Evolutionary conservation across 2,329 filamentous ascomycete species (phyloP).

Genomic region (Phoma herbarum): DNA sequence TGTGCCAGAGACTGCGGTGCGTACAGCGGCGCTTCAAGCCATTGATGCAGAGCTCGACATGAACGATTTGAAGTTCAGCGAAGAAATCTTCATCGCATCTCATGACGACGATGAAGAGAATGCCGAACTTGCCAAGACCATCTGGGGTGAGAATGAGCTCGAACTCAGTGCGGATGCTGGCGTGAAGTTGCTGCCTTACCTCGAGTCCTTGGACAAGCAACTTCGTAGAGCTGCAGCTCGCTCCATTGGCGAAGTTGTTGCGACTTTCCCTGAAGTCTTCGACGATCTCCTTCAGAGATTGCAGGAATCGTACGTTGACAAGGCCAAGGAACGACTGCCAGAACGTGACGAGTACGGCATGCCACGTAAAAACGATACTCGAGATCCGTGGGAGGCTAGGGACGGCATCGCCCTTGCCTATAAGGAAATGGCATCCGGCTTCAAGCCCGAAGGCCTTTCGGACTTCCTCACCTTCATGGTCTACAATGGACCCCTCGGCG

Average conservation of each 20-base stretch:
- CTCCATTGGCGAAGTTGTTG: constrained; percentile 78
- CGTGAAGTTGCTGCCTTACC: constrained; percentile 75
- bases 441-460: constrained; percentile 75
- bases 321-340: constrained; percentile 82
- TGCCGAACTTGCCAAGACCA: constrained; percentile 79
- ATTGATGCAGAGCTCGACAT: constrained; percentile 93
- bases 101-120: constrained; percentile 94
- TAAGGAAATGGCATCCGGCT: constrained; percentile 76
- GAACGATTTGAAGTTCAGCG: constrained; percentile 83
- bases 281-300: constrained; percentile 70
- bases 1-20: constrained; percentile 79
- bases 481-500: constrained; percentile 84
- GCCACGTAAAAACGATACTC: constrained; percentile 85
- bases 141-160: constrained; percentile 95
- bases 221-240: constrained; percentile 84
- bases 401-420: constrained; percentile 90
- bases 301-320: constrained; percentile 75
- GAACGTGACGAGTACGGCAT: constrained; percentile 94
- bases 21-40: constrained; percentile 85
- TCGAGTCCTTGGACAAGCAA: constrained; percentile 81
- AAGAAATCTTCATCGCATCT: constrained; percentile 91
- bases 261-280: constrained; percentile 67
- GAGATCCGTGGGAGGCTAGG: constrained; percentile 89
- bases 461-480: constrained; percentile 87
- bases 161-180: constrained; percentile 72